These are phyloP conservation scores for Limtongia smithiae DNA, from an alignment of 805 yeast genomes.

Conservation along the genomic window DNA sequence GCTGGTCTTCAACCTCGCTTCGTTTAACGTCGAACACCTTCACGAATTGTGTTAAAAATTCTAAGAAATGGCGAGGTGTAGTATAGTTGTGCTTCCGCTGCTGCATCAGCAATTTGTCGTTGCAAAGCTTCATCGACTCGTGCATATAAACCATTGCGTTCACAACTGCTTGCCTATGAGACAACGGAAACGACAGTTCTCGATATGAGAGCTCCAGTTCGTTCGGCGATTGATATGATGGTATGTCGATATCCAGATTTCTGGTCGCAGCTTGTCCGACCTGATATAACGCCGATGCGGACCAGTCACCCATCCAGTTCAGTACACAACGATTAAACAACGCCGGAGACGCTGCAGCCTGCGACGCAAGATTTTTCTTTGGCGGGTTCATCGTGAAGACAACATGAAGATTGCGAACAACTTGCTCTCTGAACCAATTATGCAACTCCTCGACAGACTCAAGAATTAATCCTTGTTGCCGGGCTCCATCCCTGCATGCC, in stretches of 20 bases:
- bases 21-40: constrained; percentile 45
- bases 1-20: constrained; percentile 55
- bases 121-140: constrained; percentile 29
- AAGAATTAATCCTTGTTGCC: constrained; percentile 56
- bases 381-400: constrained; percentile 70
- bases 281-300: constrained; percentile 45
- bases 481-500: constrained; percentile 55
- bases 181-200: constrained; percentile 22
- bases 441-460: constrained; percentile 69
- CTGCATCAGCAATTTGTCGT: constrained; percentile 1
- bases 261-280: constrained; percentile 47
- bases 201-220: constrained; percentile 16
- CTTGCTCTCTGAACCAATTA: constrained; percentile 66
- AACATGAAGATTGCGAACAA: constrained; percentile 73
- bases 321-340: constrained; percentile 83
- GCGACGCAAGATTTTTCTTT: constrained; percentile 39
- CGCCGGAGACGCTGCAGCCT: constrained; percentile 76
- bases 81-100: constrained; percentile 15
- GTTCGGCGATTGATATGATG: constrained; percentile 42
- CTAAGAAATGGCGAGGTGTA: constrained; percentile 57
- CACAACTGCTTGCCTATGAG: constrained; percentile 47
- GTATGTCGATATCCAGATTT: constrained; percentile 52
- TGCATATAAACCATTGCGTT: constrained; percentile 51
- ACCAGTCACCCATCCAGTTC: constrained; percentile 88
- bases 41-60: constrained; percentile 42